Evolutionary conservation across 441 rosid genomes (phyloP), one percentile per base, ranked within the genome.

Genomic region (Arabidopsis lyrata): DNA sequence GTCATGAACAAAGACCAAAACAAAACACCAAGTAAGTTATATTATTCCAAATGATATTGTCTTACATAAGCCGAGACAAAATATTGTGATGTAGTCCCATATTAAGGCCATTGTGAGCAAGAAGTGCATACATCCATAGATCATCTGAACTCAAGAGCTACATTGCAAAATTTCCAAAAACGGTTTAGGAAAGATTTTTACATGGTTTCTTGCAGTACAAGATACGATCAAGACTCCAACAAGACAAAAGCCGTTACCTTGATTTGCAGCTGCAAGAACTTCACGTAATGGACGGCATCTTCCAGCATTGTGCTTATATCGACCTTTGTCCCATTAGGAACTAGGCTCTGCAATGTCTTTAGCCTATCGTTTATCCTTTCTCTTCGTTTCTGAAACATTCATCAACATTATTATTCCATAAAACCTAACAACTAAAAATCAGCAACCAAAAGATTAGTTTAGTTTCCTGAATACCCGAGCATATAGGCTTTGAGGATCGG

Each of bases 271-370:
- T 93, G 93, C 79, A 90, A 36, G 74, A 93, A 89, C 82, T 90
- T 90, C 22, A 93, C 98, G 66, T 93, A 90, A 9, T 85, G 86
- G 29, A 93, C 93, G 13, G 97, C 98, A 62, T 92, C 98, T 85
- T 92, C 98, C n/a, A 92, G 88, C 97, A 93, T 93, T 3, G 98
- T 93, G 76, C 97, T 90, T 68, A 93, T 89, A 80, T 91, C 94
- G 58, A 93, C 97, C 85, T 93, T 91, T 47, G 96, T 93, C 72
- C 98, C 98, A 36, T 91, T 93, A 0, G 98, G 98, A 27, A 91
- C 93, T 48, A 93, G 88, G 72, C 72, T 87, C 80, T 93, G 98
- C 24, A 93, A 65, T 52, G 79, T 85, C 77, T 80, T 88, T 76
- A 93, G 66, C 55, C 95, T 74, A 74, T 90, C 90, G 8, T 89